A percentile compares a stretch with the other conserved stretches of the same genome.
Evolutionary conservation across 2,329 filamentous ascomycete species (phyloP).

Genomic region (Pestalotiopsis sp.): DNA sequence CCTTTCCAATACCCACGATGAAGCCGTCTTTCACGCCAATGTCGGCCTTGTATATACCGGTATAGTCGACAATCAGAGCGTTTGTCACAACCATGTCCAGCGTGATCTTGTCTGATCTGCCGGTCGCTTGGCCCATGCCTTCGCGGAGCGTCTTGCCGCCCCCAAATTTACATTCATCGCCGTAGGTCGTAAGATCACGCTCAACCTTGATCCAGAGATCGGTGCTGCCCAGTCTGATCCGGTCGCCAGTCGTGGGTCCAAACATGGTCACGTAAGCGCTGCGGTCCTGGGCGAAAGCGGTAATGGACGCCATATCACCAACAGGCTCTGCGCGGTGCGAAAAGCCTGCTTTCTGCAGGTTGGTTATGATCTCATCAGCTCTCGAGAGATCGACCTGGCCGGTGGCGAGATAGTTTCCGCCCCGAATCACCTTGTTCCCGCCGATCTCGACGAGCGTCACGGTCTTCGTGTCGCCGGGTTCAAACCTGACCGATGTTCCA

Average conservation of each 20-base stretch:
- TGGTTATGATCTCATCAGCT: constrained; percentile 66
- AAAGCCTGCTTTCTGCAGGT: constrained; percentile 74
- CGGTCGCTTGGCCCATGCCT: constrained; percentile 92
- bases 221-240: constrained; percentile 79
- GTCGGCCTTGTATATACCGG: constrained; percentile 93
- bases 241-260: constrained; percentile 86
- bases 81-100: constrained; percentile 89
- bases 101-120: constrained; percentile 69
- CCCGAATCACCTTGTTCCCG: constrained; percentile 77
- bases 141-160: constrained; percentile 93
- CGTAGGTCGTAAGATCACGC: constrained; percentile 80
- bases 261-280: constrained; percentile 86
- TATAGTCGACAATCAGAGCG: constrained; percentile 87
- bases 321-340: constrained; percentile 72
- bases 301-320: constrained; percentile 54
- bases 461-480: constrained; percentile 90
- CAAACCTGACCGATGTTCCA: constrained; percentile 89
- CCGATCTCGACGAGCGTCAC: constrained; percentile 89
- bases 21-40: constrained; percentile 88
- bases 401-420: constrained; percentile 79
- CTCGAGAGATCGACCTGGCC: constrained; percentile 70
- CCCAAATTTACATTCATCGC: constrained; percentile 94
- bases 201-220: constrained; percentile 92
- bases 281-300: constrained; percentile 72
- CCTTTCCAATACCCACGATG: constrained; percentile 90